A percentile compares a stretch with the other conserved stretches of the same genome.
Conservation (phyloP, 192 early-diverging fungal species). For the Globomyces pollinis-pini region DNA sequence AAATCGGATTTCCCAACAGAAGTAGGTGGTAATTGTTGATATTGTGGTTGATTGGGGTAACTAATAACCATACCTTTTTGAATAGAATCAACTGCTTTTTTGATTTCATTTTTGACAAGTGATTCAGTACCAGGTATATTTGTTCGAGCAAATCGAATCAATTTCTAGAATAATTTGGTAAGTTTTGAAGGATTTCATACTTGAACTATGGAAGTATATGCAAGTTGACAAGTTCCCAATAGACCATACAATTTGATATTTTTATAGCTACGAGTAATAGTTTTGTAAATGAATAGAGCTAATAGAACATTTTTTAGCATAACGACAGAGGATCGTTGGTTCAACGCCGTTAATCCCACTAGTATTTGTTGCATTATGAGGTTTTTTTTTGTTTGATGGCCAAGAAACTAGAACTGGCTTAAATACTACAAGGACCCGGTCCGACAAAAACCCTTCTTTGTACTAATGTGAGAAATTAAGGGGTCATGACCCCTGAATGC, state of each 20-base stretch:
- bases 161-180: too few species aligned
- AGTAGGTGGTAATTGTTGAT: constrained; percentile 53
- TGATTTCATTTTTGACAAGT: constrained; percentile 67
- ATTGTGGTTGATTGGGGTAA: constrained; percentile 54
- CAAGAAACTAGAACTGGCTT: too few species aligned
- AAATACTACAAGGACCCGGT: too few species aligned
- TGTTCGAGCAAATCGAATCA: background rate
- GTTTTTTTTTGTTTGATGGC: too few species aligned
- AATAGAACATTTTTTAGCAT: background rate
- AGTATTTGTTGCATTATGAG: too few species aligned
- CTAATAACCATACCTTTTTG: constrained; percentile 66
- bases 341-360: too few species aligned
- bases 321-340: too few species aligned
- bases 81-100: constrained; percentile 70
- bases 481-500: too few species aligned
- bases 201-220: background rate
- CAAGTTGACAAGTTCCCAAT: background rate
- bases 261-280: background rate
- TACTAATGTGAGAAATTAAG: too few species aligned
- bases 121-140: constrained; percentile 43
- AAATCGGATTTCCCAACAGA: constrained; percentile 60
- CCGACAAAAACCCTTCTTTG: too few species aligned
- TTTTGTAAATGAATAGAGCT: background rate
- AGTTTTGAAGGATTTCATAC: too few species aligned
- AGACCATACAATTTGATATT: background rate